Base-by-base conservation (phyloP, 139 green algal genomes). In the Coelastrella sp. region DNA sequence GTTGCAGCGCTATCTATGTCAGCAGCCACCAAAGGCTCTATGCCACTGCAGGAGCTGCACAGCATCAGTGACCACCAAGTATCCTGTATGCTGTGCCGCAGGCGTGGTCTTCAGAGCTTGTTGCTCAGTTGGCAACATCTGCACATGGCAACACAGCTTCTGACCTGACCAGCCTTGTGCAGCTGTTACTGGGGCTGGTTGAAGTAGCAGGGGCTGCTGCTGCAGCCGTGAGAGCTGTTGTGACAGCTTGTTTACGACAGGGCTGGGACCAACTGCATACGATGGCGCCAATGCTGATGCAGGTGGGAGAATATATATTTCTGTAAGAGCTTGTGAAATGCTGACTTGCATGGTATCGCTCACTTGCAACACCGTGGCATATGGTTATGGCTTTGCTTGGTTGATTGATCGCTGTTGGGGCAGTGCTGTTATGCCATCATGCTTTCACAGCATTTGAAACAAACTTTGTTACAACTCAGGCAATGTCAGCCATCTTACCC, bases 131-230 rank as follows among this genome's bases (percentile, higher is more conserved):
- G 17, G 23, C 20, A 16, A 59, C 17, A 75, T 7, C 32, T 79
- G 59, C 83, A 60, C 23, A 64, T 77, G 65, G 65, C 23, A 20
- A 66, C 4, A 20, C 47, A n/a, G 23, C 5, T 5, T 60, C 58
- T 6, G 19, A 10, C 22, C 47, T 89, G 19, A 7, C 20, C 4
- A 22, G 57, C 11, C 73, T 89, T 73, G 73, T 89, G 85, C 56
- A 83, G 58, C 57, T 89, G 85, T 57, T 83, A 73, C 58, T 89
- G 73, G 16, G 19, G 4, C 3, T 82, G n/a, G 64, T 83, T 57
- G 60, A 85, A 60, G 68, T 68, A 4, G 56, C 19, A 23, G 20
- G 57, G 13, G 65, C 81, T 23, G 58, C 73, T 64, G 77, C 90
- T 5, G 20, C 85, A 61, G 61, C 79, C 58, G 56, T 91, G 73